These are phyloP conservation scores for Fusarium ambrosium DNA, from an alignment of 2,329 filamentous ascomycete species.

Conservation along the genomic window DNA sequence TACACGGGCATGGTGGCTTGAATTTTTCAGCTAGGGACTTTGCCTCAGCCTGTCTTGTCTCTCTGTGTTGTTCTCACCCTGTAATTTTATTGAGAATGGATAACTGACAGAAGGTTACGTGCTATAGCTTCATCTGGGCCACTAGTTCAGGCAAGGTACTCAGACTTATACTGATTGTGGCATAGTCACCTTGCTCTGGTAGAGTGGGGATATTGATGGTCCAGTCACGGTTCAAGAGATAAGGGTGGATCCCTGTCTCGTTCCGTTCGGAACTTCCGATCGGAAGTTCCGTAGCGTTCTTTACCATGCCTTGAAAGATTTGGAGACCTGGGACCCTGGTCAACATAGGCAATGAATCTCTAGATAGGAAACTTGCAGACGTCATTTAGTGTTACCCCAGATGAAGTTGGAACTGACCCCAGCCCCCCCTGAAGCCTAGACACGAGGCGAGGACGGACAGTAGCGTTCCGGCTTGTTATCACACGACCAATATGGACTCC, in stretches of 20 bases:
- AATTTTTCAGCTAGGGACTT: not conserved
- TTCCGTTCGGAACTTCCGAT: constrained; percentile 27
- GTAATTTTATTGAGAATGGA: not conserved
- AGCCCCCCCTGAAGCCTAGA: not conserved
- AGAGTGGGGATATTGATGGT: not conserved
- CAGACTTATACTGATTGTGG: not conserved
- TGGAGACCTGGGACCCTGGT: not conserved
- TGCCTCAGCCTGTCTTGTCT: not conserved
- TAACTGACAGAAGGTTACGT: not conserved
- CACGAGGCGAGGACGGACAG: not conserved
- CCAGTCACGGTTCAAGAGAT: not conserved
- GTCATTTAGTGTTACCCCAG: not conserved
- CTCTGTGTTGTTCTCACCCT: not conserved
- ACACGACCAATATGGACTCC: not conserved
- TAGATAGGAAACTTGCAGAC: not conserved
- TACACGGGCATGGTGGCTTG: constrained; percentile 25
- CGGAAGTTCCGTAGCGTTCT: constrained; percentile 22
- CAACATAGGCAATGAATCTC: not conserved
- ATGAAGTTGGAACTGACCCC: not conserved
- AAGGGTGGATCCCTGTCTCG: not conserved
- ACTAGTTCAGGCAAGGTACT: not conserved
- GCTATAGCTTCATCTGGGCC: not conserved
- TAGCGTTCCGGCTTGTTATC: not conserved
- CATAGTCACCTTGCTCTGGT: not conserved
- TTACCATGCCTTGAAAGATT: not conserved